Evolutionary conservation across 2,329 filamentous ascomycete genomes (phyloP).

Genomic region (Dichotomopilus funicola): DNA sequence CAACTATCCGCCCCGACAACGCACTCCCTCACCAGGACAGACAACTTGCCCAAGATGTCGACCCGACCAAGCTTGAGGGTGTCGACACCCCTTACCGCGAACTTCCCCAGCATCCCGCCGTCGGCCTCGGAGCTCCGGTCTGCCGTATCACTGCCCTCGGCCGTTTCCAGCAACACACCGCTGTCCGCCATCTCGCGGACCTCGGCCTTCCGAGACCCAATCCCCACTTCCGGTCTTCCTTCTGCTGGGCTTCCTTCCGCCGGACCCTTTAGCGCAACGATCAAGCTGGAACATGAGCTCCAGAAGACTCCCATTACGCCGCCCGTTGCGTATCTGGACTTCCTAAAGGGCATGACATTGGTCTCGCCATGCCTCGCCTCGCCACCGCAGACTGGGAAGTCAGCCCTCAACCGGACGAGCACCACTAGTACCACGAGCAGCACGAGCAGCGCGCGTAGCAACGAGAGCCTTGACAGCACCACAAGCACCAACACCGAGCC

Average conservation of each 20-base stretch:
- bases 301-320: constrained; percentile 84
- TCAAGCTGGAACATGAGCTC: constrained; percentile 62
- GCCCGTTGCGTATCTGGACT: constrained; percentile 84
- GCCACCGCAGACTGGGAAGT: constrained; percentile 27
- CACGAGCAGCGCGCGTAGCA: constrained; percentile 41
- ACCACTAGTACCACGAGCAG: constrained; percentile 43
- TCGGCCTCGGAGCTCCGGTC: constrained; percentile 49
- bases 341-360: constrained; percentile 76
- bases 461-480: constrained; percentile 31
- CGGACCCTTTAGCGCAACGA: constrained; percentile 39
- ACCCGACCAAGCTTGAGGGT: constrained; percentile 52
- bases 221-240: constrained; percentile 35
- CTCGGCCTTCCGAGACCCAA: constrained; percentile 33
- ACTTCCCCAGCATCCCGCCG: constrained; percentile 42
- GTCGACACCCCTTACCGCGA: constrained; percentile 55
- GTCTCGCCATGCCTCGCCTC: constrained; percentile 40
- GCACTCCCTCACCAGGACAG: constrained; percentile 31
- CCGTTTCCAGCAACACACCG: constrained; percentile 57
- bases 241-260: constrained; percentile 31
- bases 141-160: constrained; percentile 41
- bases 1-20: constrained; percentile 29
- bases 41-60: constrained; percentile 39
- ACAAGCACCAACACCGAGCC: constrained; percentile 40
- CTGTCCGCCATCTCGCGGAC: constrained; percentile 46
- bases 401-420: constrained; percentile 31